Conservation (phyloP, 192 early-diverging fungal genomes). For the Pecoramyces ruminantium region DNA sequence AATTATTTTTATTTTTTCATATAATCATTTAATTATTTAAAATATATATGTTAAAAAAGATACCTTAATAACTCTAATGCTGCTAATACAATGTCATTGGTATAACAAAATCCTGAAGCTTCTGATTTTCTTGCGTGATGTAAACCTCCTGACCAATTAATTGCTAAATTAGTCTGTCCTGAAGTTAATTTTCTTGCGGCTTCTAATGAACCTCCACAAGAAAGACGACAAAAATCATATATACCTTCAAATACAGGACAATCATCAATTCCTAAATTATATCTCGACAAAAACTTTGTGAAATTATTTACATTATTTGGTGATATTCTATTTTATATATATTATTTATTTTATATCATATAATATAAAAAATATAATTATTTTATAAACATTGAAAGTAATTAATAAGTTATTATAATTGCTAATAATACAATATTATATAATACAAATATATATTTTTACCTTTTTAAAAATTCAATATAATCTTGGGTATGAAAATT, state of each 20-base stretch:
- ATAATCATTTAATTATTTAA: no score
- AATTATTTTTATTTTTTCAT: no score
- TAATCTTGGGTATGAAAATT: conserved; percentile 55
- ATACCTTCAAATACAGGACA: conserved; percentile 94
- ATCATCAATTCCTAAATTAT: conserved; percentile 76
- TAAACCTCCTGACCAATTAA: conserved; percentile 91
- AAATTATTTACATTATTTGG: conserved; percentile 28
- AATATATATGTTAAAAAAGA: no score
- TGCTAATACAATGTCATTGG: conserved; percentile 92
- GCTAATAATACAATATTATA: no score
- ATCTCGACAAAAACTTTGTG: conserved; percentile 17
- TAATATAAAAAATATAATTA: no score
- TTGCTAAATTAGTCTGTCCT: conserved; percentile 70
- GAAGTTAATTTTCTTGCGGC: conserved; percentile 69
- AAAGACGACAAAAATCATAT: conserved; percentile 82
- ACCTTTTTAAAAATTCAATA: neutral
- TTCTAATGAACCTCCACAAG: conserved; percentile 77
- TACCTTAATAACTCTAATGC: conserved; percentile 76
- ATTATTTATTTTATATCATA: no score
- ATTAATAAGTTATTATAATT: no score
- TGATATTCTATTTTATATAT: conserved; percentile 11
- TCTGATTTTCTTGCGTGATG: conserved; percentile 97
- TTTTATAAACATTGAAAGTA: no score
- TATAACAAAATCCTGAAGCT: conserved; percentile 93
- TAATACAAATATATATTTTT: no score